A percentile compares a stretch with the other conserved stretches of the same genome.
These are phyloP conservation scores for Naematelia aurantialba DNA, from an alignment of 768 basidiomycete species.

Conservation along the genomic window DNA sequence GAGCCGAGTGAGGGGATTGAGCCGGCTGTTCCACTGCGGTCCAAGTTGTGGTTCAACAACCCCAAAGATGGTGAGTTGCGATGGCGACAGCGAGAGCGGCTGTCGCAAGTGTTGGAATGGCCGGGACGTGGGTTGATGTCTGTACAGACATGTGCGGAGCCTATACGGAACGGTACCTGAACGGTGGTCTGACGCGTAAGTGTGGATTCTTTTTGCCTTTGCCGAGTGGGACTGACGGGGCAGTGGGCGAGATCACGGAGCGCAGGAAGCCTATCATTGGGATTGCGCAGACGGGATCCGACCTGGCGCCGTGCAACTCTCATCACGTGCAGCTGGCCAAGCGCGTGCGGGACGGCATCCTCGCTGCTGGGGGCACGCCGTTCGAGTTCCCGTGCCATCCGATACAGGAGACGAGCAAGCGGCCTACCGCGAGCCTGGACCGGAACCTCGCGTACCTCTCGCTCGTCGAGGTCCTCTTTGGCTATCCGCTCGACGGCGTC, in stretches of 20 bases:
- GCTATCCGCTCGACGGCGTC: constrained; percentile 49
- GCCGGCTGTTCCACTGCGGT: constrained; percentile 37
- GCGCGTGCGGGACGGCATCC: constrained; percentile 47
- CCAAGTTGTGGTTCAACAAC: constrained; percentile 44
- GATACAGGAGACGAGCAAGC: constrained; percentile 48
- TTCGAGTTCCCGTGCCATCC: constrained; percentile 51
- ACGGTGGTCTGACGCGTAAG: constrained; percentile 32
- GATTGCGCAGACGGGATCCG: constrained; percentile 48
- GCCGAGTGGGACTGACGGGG: not conserved
- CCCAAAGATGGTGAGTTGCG: constrained; percentile 32
- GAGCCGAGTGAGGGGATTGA: constrained; percentile 35
- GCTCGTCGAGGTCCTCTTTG: constrained; percentile 46
- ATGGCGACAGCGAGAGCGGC: too few species aligned
- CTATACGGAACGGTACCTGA: constrained; percentile 43
- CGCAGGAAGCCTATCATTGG: constrained; percentile 41
- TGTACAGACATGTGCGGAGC: constrained; percentile 32
- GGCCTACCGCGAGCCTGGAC: constrained; percentile 47
- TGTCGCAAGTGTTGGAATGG: too few species aligned
- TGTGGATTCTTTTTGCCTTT: not conserved
- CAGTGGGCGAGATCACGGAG: constrained; percentile 22
- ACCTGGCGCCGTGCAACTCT: constrained; percentile 47
- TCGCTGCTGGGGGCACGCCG: constrained; percentile 48
- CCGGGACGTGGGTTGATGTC: too few species aligned
- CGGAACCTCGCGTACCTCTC: constrained; percentile 46
- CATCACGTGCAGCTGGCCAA: constrained; percentile 48